Evolutionary conservation across 2,329 filamentous ascomycete genomes (phyloP).

Genomic region (Fusarium sp.): DNA sequence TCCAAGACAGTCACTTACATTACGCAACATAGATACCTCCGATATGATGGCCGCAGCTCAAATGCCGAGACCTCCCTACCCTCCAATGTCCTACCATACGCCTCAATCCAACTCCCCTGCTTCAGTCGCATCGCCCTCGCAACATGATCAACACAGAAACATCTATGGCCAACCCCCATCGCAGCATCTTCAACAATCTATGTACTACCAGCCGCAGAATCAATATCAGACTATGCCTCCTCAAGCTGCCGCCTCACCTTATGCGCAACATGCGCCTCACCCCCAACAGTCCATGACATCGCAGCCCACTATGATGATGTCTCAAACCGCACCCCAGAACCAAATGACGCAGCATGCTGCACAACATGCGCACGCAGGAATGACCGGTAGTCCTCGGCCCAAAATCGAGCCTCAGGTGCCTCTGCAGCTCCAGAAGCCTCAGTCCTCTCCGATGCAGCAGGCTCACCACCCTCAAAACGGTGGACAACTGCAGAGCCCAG

Average conservation of each 20-base stretch:
- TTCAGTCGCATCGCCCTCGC: slow-evolving; percentile 88
- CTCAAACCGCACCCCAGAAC: slow-evolving; percentile 65
- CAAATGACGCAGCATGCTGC: slow-evolving; percentile 67
- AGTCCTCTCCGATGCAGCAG: slow-evolving; percentile 54
- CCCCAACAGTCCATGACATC: slow-evolving; percentile 68
- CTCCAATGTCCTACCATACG: slow-evolving; percentile 90
- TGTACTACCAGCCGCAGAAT: slow-evolving; percentile 75
- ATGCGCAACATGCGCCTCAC: slow-evolving; percentile 65
- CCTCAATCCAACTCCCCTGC: slow-evolving; percentile 95
- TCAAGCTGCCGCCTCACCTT: slow-evolving; percentile 68
- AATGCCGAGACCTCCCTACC: slow-evolving; percentile 82
- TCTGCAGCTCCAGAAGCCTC: slow-evolving; percentile 67
- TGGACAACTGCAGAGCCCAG: slow-evolving; percentile 52
- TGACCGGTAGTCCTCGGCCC: slow-evolving; percentile 69
- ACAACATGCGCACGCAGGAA: slow-evolving; percentile 63
- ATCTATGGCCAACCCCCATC: slow-evolving; percentile 84
- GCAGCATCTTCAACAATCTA: slow-evolving; percentile 80
- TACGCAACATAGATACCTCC: slow-evolving; percentile 58
- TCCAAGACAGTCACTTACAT: slow-evolving; percentile 31
- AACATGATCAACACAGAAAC: slow-evolving; percentile 87
- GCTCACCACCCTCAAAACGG: slow-evolving; percentile 50
- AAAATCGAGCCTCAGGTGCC: slow-evolving; percentile 72
- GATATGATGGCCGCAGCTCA: slow-evolving; percentile 73
- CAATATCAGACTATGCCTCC: slow-evolving; percentile 74
- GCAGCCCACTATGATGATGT: slow-evolving; percentile 74